These are phyloP conservation scores for Phytophthora tubulina DNA, from an alignment of 352 stramenopile species.

Conservation along the genomic window DNA sequence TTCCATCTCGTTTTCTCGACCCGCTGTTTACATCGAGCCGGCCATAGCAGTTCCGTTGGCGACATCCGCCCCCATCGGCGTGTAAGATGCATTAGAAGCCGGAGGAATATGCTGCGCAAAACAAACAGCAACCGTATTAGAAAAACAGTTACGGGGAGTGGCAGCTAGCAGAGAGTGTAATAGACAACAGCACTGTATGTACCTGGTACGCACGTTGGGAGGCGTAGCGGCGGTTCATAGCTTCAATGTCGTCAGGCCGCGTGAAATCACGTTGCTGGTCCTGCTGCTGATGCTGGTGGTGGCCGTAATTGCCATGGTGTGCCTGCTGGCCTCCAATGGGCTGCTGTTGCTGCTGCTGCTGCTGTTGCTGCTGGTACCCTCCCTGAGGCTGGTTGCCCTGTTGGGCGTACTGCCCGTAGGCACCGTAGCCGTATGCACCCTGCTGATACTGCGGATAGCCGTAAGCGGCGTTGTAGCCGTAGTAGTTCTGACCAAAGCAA, in stretches of 20 bases:
- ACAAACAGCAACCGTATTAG: slow-evolving; percentile 16
- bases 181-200: slow-evolving; percentile 34
- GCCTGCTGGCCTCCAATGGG: slow-evolving; percentile 44
- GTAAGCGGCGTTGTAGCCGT: slow-evolving; percentile 70
- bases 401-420: slow-evolving; percentile 64
- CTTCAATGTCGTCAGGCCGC: slow-evolving; percentile 72
- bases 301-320: slow-evolving; percentile 46
- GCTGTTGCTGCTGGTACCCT: slow-evolving; percentile 46
- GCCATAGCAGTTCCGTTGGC: slow-evolving; percentile 83
- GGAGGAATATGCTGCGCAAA: slow-evolving; percentile 71
- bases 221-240: slow-evolving; percentile 83
- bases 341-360: slow-evolving; percentile 40
- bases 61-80: slow-evolving; percentile 72
- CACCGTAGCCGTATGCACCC: slow-evolving; percentile 57
- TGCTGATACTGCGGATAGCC: slow-evolving; percentile 49
- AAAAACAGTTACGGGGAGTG: slow-evolving; percentile 5
- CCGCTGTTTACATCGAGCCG: slow-evolving; percentile 61
- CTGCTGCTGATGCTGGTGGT: slow-evolving; percentile 47
- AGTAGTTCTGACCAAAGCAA: slow-evolving; percentile 55
- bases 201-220: slow-evolving; percentile 86
- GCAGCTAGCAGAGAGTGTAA: slow-evolving; percentile 9
- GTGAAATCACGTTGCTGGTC: slow-evolving; percentile 79
- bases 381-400: slow-evolving; percentile 51
- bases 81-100: slow-evolving; percentile 66
- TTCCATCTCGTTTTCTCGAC: slow-evolving; percentile 2